Evolutionary conservation across 495 filamentous ascomycete species (phyloP), one percentile per base, ranked within the genome.

Genomic region (Cercophora scortea): DNA sequence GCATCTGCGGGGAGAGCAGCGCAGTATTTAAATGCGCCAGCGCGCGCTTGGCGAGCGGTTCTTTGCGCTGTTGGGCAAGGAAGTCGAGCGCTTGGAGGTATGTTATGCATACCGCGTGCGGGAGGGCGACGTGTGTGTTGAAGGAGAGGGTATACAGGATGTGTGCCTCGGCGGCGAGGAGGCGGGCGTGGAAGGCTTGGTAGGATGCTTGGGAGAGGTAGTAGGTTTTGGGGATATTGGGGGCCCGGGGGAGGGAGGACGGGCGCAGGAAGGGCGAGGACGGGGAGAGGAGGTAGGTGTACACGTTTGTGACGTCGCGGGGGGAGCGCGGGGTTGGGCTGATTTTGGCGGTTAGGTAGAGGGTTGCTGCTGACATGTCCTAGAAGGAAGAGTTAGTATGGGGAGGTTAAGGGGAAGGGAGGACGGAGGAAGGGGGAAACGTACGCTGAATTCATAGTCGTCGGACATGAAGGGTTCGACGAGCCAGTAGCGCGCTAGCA

Each of bases 61-160:
- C 63, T 47, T 61, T 64, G 1, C 62, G 57, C 38, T 40, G 32
- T 5, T 25, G 25, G 39, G 49, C 55, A 45, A 65, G 54, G 53
- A 81, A 87, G 39, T 86, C 87, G 10, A 98, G 79, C 4, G 93
- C 83, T 67, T 97, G 92, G 0, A 96, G 78, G 69, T 97, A 98
- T 5, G 90, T 97, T 48, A 97, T 76, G 34, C 85, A 87, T n/a
- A 96, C 77, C 1, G 87, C 80, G 59, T 97, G 89, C 0, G 93
- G 93, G 1, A 95, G 74, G 1, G 85, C 80, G 11, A 91, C 84
- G 60, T 93, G 87, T 7, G 85, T 88, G 59, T 92, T 77, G 68
- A 96, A 96, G 25, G 84, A 80, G 0, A 96, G 71, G 0, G 82
- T 74, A 51, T 83, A 82, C 0, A 96, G 77, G 19, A 96, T 81